Percentiles rank a stretch among this genome's conserved stretches.
Conservation (phyloP, 148 eudicot genomes). For the Camellia granthamiana region DNA sequence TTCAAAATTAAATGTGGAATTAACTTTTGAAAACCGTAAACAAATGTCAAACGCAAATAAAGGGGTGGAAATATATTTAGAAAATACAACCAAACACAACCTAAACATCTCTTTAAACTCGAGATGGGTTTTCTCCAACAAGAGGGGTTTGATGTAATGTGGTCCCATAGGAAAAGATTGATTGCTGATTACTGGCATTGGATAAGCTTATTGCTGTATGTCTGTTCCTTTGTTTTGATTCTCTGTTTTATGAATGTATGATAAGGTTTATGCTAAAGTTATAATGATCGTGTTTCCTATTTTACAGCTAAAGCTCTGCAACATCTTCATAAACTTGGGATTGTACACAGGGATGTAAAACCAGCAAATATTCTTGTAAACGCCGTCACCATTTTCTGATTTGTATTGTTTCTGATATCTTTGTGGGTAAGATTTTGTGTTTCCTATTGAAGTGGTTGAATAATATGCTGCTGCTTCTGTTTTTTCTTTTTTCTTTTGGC, state of each 20-base stretch:
- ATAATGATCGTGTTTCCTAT: conserved; percentile 19
- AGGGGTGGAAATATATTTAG: no score
- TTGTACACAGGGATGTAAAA: conserved; percentile 95
- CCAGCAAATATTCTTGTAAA: conserved; percentile 97
- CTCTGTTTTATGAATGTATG: not conserved
- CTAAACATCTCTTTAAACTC: no score
- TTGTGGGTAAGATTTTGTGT: not conserved
- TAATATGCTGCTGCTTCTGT: not conserved
- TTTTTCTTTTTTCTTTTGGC: conserved; percentile 17
- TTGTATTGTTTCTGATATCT: conserved; percentile 7
- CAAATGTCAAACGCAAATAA: no score
- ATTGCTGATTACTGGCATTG: not conserved
- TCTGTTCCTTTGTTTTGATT: not conserved
- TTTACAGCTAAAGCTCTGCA: conserved; percentile 83
- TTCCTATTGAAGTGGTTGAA: conserved; percentile 5
- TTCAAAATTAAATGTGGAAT: no score
- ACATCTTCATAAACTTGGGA: conserved; percentile 78
- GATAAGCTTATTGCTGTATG: not conserved
- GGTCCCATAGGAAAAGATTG: not conserved
- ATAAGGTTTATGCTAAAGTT: not conserved
- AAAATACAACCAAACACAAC: no score
- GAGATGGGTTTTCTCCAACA: no score
- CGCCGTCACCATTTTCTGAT: conserved; percentile 11
- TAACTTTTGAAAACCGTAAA: no score
- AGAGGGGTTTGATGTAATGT: no score